Evolutionary conservation across 352 stramenopile species (phyloP).

Genomic region (Phytophthora sansomeana): DNA sequence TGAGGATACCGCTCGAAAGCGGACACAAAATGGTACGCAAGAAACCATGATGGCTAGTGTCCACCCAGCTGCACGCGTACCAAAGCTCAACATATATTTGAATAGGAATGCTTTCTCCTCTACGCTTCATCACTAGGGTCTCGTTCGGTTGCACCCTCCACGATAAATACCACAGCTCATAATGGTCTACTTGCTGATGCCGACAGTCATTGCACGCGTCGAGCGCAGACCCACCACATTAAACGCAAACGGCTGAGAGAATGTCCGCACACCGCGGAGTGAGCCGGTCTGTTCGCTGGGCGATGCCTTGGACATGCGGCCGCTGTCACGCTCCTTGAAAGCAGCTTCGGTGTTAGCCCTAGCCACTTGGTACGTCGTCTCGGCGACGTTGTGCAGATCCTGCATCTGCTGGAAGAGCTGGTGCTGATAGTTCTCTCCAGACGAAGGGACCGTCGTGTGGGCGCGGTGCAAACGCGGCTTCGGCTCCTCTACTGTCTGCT

Average conservation of each 20-base stretch:
- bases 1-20: no score
- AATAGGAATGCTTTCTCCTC: conserved; percentile 21
- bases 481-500: conserved; percentile 5
- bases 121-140: background rate
- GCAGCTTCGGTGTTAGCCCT: conserved; percentile 63
- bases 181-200: conserved; percentile 31
- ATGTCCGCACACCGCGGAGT: conserved; percentile 39
- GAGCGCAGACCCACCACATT: conserved; percentile 52
- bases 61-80: background rate
- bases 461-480: conserved; percentile 31
- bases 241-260: conserved; percentile 52
- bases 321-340: conserved; percentile 48
- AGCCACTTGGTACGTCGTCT: conserved; percentile 74
- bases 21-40: background rate
- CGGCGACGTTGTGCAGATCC: conserved; percentile 63
- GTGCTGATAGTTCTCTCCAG: conserved; percentile 53
- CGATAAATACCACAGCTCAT: conserved; percentile 47
- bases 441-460: conserved; percentile 36
- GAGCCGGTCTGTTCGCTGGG: conserved; percentile 10
- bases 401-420: conserved; percentile 82
- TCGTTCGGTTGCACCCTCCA: conserved; percentile 18
- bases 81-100: conserved; percentile 26
- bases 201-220: conserved; percentile 47
- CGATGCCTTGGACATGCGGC: conserved; percentile 37
- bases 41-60: background rate